Evolutionary conservation across 345 rosid genomes (phyloP), one percentile per base, ranked within the genome.

Genomic region (Populus ilicifolia): DNA sequence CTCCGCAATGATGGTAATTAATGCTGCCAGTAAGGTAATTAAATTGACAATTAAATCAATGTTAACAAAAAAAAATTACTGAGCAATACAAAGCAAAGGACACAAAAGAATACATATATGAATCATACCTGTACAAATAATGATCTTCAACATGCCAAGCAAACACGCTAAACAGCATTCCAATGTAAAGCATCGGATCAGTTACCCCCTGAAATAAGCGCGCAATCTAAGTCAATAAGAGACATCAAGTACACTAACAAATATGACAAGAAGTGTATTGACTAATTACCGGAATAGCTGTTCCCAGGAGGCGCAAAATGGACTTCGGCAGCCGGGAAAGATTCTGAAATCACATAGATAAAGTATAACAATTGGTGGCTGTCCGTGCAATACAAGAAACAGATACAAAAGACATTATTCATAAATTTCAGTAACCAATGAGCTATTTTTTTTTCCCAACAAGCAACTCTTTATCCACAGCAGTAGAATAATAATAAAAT

Each of bases 111-210:
- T 29, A 3, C n/a, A 12, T 17, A 10, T 8, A 9, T 14, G 59
- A 17, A 33, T 67, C 59, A 64, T 89, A 96, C 99, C 99, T 96
- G 81, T 94, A 96, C 86, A 96, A 83, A 83, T 92, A 96, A 84
- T 96, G 99, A 83, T 94, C 99, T 84, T 96, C 99, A 75, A 96
- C 99, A 68, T 96, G 99, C 99, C 99, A 96, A 56, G 99, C 99
- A 89, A 96, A 96, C 88, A 94, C 84, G 77, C 99, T 96, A 86
- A 96, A 96, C 38, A 96, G 88, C 99, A 96, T 96, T 82, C 99
- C 99, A 29, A 96, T 91, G 89, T 96, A 96, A 85, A 96, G 98
- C 99, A 96, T 96, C n/a, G 99, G 99, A 67, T 96, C 99, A 43
- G 99, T 96, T 75, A 96, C 93, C 75, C 99, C 99, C 99, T 96